Conservation (phyloP, 2,329 filamentous ascomycete genomes). For the Fusarium sp. region DNA sequence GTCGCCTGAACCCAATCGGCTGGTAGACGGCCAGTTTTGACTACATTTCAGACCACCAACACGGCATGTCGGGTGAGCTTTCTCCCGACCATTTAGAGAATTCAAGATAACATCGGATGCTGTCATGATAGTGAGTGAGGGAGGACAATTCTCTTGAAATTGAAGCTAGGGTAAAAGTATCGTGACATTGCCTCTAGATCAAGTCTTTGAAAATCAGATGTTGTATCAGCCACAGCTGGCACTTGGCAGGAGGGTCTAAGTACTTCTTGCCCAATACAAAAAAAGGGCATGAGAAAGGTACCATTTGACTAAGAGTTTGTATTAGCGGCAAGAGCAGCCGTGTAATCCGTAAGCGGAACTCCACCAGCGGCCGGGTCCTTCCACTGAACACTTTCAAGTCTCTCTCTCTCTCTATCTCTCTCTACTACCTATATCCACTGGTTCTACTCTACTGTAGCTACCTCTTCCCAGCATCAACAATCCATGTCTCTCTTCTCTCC, state of each 20-base stretch:
- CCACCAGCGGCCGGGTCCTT: slow-evolving; percentile 40
- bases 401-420: not conserved
- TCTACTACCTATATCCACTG: not conserved
- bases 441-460: not conserved
- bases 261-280: not conserved
- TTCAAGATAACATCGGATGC: slow-evolving; percentile 11
- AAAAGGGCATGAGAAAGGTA: slow-evolving; percentile 10
- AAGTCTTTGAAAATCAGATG: slow-evolving; percentile 43
- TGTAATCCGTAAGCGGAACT: slow-evolving; percentile 38
- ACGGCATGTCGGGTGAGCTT: slow-evolving; percentile 28
- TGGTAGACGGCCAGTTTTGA: slow-evolving; percentile 36
- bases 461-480: not conserved
- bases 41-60: slow-evolving; percentile 36
- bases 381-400: slow-evolving; percentile 7
- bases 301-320: slow-evolving; percentile 23
- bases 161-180: slow-evolving; percentile 42
- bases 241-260: not conserved
- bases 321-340: slow-evolving; percentile 36
- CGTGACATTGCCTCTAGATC: slow-evolving; percentile 39
- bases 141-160: slow-evolving; percentile 35
- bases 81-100: slow-evolving; percentile 4
- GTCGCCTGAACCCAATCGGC: slow-evolving; percentile 37
- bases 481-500: not conserved
- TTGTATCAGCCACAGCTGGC: slow-evolving; percentile 29
- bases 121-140: slow-evolving; percentile 19